Evolutionary conservation across 371 early-diverging fungal genomes (phyloP).

Genomic region (Lichtheimia hyalospora): DNA sequence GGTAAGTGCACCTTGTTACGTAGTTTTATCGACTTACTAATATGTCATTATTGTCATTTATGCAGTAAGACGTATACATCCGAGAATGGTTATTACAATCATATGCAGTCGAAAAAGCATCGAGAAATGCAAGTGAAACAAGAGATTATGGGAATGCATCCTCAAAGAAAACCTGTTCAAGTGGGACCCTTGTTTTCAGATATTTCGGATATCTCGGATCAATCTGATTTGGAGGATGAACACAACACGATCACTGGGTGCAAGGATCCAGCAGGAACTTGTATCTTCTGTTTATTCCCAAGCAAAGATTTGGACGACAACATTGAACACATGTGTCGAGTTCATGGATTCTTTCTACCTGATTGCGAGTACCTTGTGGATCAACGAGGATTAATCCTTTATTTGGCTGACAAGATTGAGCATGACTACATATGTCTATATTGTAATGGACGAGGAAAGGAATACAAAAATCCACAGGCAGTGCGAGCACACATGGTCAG

Average conservation of each 20-base stretch:
- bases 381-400: conserved; percentile 80
- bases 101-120: conserved; percentile 90
- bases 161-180: conserved; percentile 3
- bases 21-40: background rate
- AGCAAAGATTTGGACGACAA: conserved; percentile 71
- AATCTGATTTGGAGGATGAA: conserved; percentile 6
- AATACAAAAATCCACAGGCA: conserved; percentile 81
- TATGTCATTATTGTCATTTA: background rate
- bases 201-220: conserved; percentile 10
- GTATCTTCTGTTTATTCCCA: conserved; percentile 71
- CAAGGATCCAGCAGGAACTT: conserved; percentile 60
- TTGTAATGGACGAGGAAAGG: conserved; percentile 92
- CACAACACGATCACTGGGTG: background rate
- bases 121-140: conserved; percentile 62
- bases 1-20: conserved; percentile 16
- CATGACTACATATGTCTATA: conserved; percentile 90
- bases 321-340: conserved; percentile 88
- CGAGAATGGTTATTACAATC: conserved; percentile 88
- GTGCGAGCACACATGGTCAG: conserved; percentile 92
- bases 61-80: conserved; percentile 69
- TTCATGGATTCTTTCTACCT: conserved; percentile 95
- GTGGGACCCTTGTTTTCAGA: conserved; percentile 12
- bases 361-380: conserved; percentile 92
- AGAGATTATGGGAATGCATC: conserved; percentile 5
- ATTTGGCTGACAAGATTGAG: conserved; percentile 90